A percentile compares a stretch with the other conserved stretches of the same genome.
These are phyloP conservation scores for Colletotrichum simmondsii DNA, from an alignment of 2,329 filamentous ascomycete genomes.

Conservation along the genomic window DNA sequence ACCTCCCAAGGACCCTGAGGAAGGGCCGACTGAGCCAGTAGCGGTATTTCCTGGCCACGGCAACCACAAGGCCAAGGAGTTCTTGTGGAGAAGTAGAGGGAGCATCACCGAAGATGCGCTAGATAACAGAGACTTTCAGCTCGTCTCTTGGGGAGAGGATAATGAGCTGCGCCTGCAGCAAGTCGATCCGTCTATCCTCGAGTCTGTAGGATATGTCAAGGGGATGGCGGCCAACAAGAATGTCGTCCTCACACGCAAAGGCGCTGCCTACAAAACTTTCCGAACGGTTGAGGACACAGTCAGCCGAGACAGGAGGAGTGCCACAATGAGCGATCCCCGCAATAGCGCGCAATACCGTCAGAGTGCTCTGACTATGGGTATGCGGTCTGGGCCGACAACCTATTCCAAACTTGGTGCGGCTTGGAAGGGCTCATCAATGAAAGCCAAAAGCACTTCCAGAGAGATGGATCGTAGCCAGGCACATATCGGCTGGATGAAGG, in stretches of 20 bases:
- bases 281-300: constrained; percentile 74
- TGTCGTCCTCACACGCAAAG: constrained; percentile 81
- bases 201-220: constrained; percentile 78
- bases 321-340: constrained; percentile 71
- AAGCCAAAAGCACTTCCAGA: constrained; percentile 59
- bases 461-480: constrained; percentile 60
- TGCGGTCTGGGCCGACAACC: constrained; percentile 55
- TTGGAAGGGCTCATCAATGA: constrained; percentile 70
- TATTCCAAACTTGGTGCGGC: constrained; percentile 50
- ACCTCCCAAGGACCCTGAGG: constrained; percentile 54
- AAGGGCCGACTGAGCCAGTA: constrained; percentile 60
- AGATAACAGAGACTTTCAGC: constrained; percentile 89
- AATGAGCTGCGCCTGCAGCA: constrained; percentile 83
- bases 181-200: constrained; percentile 72
- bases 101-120: constrained; percentile 71
- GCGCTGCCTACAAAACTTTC: constrained; percentile 87
- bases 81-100: constrained; percentile 87
- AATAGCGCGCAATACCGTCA: constrained; percentile 54
- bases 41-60: constrained; percentile 71
- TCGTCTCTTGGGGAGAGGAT: constrained; percentile 93
- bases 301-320: constrained; percentile 66
- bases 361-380: constrained; percentile 55
- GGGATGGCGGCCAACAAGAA: constrained; percentile 73
- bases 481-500: constrained; percentile 77
- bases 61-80: constrained; percentile 84